Conservation (phyloP, 2,329 filamentous ascomycete genomes). For the Aspergillus sp. region DNA sequence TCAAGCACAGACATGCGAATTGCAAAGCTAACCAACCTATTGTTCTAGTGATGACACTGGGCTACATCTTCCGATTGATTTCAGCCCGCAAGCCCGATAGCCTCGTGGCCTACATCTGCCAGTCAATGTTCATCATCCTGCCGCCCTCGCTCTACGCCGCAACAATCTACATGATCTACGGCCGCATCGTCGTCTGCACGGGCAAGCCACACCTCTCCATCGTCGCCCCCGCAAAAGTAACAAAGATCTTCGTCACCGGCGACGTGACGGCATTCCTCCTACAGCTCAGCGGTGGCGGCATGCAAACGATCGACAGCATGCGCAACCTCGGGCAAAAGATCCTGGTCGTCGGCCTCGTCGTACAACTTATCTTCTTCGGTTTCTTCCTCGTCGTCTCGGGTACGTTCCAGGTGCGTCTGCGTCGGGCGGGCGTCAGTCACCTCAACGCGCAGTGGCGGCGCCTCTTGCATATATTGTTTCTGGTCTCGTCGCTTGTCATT, state of each 20-base stretch:
- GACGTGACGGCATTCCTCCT: slow-evolving; percentile 13
- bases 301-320: slow-evolving; percentile 10
- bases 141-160: slow-evolving; percentile 32
- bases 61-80: slow-evolving; percentile 18
- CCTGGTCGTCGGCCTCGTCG: slow-evolving; percentile 14
- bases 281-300: slow-evolving; percentile 15
- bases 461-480: slow-evolving; percentile 1
- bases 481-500: slow-evolving; percentile 8
- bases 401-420: background rate
- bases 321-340: slow-evolving; percentile 15
- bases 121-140: slow-evolving; percentile 20
- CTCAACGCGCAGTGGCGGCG: background rate
- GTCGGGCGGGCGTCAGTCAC: background rate
- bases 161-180: slow-evolving; percentile 27
- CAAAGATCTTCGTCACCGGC: slow-evolving; percentile 19
- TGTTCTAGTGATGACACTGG: slow-evolving; percentile 12
- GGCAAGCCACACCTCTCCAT: slow-evolving; percentile 12
- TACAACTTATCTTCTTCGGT: slow-evolving; percentile 17
- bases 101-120: slow-evolving; percentile 11
- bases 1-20: background rate
- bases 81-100: slow-evolving; percentile 5
- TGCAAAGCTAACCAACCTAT: background rate
- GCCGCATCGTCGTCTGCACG: slow-evolving; percentile 16
- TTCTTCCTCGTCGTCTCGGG: slow-evolving; percentile 10
- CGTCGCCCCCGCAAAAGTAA: slow-evolving; percentile 14